A percentile compares a stretch with the other conserved stretches of the same genome.
Evolutionary conservation across 805 yeast genomes (phyloP).

Genomic region (Cyberlindnera japonica): DNA sequence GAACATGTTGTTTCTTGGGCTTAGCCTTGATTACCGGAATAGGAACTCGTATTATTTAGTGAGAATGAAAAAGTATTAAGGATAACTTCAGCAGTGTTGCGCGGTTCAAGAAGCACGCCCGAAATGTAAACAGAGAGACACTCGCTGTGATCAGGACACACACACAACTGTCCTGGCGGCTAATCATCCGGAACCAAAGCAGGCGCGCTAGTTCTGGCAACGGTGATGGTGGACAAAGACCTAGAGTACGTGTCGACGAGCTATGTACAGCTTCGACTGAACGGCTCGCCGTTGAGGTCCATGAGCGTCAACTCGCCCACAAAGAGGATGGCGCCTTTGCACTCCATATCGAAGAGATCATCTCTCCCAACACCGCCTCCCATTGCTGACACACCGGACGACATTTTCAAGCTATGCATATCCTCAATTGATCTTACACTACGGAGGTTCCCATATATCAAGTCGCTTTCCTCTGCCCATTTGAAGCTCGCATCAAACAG

Average conservation of each 20-base stretch:
- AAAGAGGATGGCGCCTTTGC: slow-evolving; percentile 11
- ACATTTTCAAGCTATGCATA: slow-evolving; percentile 20
- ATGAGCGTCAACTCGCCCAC: slow-evolving; percentile 24
- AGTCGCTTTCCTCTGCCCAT: slow-evolving; percentile 17
- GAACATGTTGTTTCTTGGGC: not conserved
- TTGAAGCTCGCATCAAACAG: slow-evolving; percentile 23
- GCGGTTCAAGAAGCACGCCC: not conserved
- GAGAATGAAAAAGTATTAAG: too few relatives aligned
- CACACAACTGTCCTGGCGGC: slow-evolving; percentile 10
- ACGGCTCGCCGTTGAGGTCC: slow-evolving; percentile 21
- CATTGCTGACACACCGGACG: slow-evolving; percentile 14
- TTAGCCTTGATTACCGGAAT: slow-evolving; percentile 15
- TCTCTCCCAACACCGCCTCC: not conserved
- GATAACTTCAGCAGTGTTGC: not conserved
- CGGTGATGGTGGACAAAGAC: slow-evolving; percentile 16
- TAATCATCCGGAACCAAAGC: slow-evolving; percentile 24
- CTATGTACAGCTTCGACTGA: slow-evolving; percentile 22
- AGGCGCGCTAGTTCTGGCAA: slow-evolving; percentile 24
- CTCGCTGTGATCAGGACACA: not conserved
- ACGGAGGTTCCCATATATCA: slow-evolving; percentile 11
- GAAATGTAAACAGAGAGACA: slow-evolving; percentile 7
- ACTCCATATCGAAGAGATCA: slow-evolving; percentile 1
- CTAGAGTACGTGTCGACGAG: slow-evolving; percentile 25
- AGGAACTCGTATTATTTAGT: too few relatives aligned
- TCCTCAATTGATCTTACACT: slow-evolving; percentile 24